Conservation (phyloP, 768 basidiomycete genomes). For the Mycena alexandri region DNA sequence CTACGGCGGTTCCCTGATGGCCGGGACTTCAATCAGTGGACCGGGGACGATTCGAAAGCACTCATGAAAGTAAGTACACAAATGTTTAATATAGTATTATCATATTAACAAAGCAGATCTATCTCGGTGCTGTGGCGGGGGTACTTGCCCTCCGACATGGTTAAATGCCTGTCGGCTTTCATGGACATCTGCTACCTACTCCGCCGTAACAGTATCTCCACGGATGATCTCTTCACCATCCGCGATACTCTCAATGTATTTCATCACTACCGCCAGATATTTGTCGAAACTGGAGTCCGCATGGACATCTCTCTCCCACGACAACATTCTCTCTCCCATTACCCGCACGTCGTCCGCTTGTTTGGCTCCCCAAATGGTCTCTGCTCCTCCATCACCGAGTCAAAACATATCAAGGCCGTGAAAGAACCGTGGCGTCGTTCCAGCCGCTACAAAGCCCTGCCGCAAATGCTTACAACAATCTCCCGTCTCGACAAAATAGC, state of each 20-base stretch:
- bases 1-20: slow-evolving; percentile 41
- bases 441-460: neutral
- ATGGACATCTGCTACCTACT: slow-evolving; percentile 47
- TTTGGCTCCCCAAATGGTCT: neutral
- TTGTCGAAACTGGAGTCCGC: neutral
- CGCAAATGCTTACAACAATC: neutral
- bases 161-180: slow-evolving; percentile 42
- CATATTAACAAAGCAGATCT: slow-evolving; percentile 39
- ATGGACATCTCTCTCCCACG: neutral
- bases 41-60: slow-evolving; percentile 48
- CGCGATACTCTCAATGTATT: slow-evolving; percentile 30
- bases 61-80: slow-evolving; percentile 48
- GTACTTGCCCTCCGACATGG: slow-evolving; percentile 47
- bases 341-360: neutral
- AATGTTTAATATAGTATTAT: neutral
- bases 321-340: neutral
- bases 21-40: slow-evolving; percentile 46
- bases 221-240: slow-evolving; percentile 24
- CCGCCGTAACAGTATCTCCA: slow-evolving; percentile 38
- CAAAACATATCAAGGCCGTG: slow-evolving; percentile 4
- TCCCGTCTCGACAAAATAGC: neutral
- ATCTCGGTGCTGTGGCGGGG: slow-evolving; percentile 46
- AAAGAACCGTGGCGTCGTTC: slow-evolving; percentile 1
- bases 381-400: slow-evolving; percentile 1
- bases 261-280: neutral